A percentile compares a stretch with the other conserved stretches of the same genome.
Evolutionary conservation across 495 filamentous ascomycete species (phyloP).

Genomic region (Penicillium macrosclerotiorum): DNA sequence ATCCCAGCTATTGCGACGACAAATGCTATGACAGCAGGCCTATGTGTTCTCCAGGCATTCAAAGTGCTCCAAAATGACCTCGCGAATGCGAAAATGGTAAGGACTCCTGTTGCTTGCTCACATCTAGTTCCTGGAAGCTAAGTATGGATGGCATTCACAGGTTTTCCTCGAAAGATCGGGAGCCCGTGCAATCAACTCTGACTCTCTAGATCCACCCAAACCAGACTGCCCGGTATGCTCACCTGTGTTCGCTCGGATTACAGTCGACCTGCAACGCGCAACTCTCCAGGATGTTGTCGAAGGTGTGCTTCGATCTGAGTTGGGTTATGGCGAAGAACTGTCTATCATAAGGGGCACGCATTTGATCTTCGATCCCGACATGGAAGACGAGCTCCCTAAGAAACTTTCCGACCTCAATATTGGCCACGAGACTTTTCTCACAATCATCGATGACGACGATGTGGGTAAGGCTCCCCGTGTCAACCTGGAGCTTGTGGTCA

Average conservation of each 20-base stretch:
- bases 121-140: slow-evolving; percentile 1
- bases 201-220: slow-evolving; percentile 73
- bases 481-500: slow-evolving; percentile 69
- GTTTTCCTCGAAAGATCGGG: slow-evolving; percentile 76
- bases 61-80: slow-evolving; percentile 81
- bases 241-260: slow-evolving; percentile 60
- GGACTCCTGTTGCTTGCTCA: not conserved
- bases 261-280: slow-evolving; percentile 68
- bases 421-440: slow-evolving; percentile 72
- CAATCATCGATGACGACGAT: slow-evolving; percentile 87
- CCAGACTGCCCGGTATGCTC: slow-evolving; percentile 80
- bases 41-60: slow-evolving; percentile 91
- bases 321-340: slow-evolving; percentile 85
- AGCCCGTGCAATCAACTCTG: slow-evolving; percentile 70
- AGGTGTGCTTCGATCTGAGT: slow-evolving; percentile 59
- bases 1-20: slow-evolving; percentile 98
- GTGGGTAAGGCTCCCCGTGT: slow-evolving; percentile 77
- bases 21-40: slow-evolving; percentile 90
- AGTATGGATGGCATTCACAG: slow-evolving; percentile 26
- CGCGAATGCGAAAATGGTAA: slow-evolving; percentile 56
- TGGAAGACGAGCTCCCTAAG: slow-evolving; percentile 81
- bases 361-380: slow-evolving; percentile 81
- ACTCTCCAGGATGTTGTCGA: slow-evolving; percentile 83
- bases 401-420: slow-evolving; percentile 76
- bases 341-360: slow-evolving; percentile 69